These are phyloP conservation scores for Debaryomyces fabryi DNA, from an alignment of 1,139 yeast genomes.

Conservation along the genomic window DNA sequence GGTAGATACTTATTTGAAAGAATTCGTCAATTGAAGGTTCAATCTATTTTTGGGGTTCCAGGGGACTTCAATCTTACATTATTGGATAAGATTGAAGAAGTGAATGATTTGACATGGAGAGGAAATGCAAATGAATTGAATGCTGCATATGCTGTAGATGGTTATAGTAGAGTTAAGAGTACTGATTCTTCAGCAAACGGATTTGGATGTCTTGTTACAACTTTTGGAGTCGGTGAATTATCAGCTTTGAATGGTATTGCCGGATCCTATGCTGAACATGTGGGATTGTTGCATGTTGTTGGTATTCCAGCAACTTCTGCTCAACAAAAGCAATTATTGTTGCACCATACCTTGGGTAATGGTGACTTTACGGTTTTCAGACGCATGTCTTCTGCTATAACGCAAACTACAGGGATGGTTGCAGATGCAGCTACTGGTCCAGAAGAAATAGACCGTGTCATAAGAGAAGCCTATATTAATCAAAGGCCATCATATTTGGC, in stretches of 20 bases:
- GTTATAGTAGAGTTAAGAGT: slow-evolving; percentile 63
- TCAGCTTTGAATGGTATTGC: slow-evolving; percentile 63
- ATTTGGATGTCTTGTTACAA: slow-evolving; percentile 60
- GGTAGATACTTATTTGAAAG: slow-evolving; percentile 68
- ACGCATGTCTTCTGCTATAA: slow-evolving; percentile 53
- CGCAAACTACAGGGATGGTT: slow-evolving; percentile 35
- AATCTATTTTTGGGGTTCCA: slow-evolving; percentile 77
- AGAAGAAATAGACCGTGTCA: slow-evolving; percentile 38
- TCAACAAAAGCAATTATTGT: slow-evolving; percentile 57
- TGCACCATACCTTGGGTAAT: slow-evolving; percentile 75
- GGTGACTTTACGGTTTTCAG: slow-evolving; percentile 82
- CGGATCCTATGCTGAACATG: slow-evolving; percentile 63
- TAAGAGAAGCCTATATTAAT: slow-evolving; percentile 38
- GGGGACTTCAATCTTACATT: slow-evolving; percentile 76
- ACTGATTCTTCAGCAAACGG: slow-evolving; percentile 28
- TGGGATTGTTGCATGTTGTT: slow-evolving; percentile 56
- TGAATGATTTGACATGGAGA: slow-evolving; percentile 63
- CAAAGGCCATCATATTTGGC: slow-evolving; percentile 45
- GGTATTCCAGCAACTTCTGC: slow-evolving; percentile 64
- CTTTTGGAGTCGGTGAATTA: slow-evolving; percentile 70
- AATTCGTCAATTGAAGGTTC: slow-evolving; percentile 58
- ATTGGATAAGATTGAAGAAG: slow-evolving; percentile 65
- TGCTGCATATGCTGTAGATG: slow-evolving; percentile 74
- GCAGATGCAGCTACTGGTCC: slow-evolving; percentile 34
- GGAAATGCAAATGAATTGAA: slow-evolving; percentile 75